These are phyloP conservation scores for Aphanomyces cochlioides DNA, from an alignment of 352 stramenopile genomes.

Conservation along the genomic window DNA sequence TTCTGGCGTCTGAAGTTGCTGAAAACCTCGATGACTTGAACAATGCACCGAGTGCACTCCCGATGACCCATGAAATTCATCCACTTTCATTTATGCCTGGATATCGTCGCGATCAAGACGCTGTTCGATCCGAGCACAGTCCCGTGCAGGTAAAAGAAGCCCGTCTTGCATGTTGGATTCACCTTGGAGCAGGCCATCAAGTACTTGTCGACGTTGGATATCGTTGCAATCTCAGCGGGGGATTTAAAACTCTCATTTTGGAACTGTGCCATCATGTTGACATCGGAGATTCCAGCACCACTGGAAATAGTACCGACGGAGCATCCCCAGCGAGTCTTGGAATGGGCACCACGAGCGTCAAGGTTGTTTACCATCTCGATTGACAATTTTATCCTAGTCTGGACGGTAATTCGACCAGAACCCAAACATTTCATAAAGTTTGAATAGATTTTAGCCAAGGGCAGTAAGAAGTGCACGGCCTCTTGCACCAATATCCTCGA, in stretches of 20 bases:
- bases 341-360: conserved; percentile 53
- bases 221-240: conserved; percentile 64
- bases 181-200: conserved; percentile 40
- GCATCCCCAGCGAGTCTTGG: conserved; percentile 62
- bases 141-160: conserved; percentile 43
- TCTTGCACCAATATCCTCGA: conserved; percentile 37
- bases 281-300: conserved; percentile 54
- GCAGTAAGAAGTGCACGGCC: conserved; percentile 9
- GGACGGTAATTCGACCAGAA: conserved; percentile 35
- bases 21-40: neutral
- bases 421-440: neutral
- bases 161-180: neutral
- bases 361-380: conserved; percentile 71
- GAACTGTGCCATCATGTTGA: conserved; percentile 54
- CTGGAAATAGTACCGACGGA: conserved; percentile 63
- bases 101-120: conserved; percentile 73
- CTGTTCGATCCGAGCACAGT: conserved; percentile 66
- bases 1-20: neutral
- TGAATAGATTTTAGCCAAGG: conserved; percentile 8
- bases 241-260: conserved; percentile 81
- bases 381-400: conserved; percentile 66
- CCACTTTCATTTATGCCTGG: conserved; percentile 61
- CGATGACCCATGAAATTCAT: conserved; percentile 67
- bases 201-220: conserved; percentile 52
- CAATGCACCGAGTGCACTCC: conserved; percentile 36